Conservation (phyloP, 164 flowering plant genomes). For the Stephania japonica region DNA sequence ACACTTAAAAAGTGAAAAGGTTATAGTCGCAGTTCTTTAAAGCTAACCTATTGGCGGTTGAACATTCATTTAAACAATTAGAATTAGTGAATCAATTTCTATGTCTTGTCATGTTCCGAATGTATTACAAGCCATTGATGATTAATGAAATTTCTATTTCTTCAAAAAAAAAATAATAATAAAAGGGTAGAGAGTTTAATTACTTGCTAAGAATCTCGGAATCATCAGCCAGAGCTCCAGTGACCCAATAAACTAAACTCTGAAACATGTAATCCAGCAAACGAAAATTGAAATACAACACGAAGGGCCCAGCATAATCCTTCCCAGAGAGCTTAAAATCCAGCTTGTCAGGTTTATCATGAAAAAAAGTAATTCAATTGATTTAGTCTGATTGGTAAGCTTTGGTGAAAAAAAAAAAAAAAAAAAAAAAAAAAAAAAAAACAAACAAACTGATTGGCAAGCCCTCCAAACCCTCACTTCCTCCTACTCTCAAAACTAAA, state of each 20-base stretch:
- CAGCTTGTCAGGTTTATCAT: constrained; percentile 30
- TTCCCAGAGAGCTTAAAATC: constrained; percentile 73
- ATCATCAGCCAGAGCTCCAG: constrained; percentile 84
- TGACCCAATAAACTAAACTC: constrained; percentile 88
- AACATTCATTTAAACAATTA: too few relatives aligned
- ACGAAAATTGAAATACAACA: constrained; percentile 76
- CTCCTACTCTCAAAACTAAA: constrained; percentile 71
- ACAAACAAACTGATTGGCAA: too few relatives aligned
- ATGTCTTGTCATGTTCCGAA: too few relatives aligned
- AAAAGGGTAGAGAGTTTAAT: neutral
- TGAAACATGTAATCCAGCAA: constrained; percentile 92
- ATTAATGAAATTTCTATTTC: too few relatives aligned
- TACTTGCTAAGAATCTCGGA: constrained; percentile 95
- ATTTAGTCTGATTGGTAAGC: too few relatives aligned
- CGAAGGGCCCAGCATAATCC: constrained; percentile 72
- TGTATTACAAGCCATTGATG: too few relatives aligned
- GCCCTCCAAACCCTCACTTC: constrained; percentile 63
- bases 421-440: too few relatives aligned
- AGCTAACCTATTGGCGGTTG: too few relatives aligned
- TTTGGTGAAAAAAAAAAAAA: too few relatives aligned
- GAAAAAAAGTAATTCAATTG: constrained; percentile 47
- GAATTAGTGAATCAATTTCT: too few relatives aligned
- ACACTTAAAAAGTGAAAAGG: neutral
- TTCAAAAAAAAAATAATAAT: too few relatives aligned
- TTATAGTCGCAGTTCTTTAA: too few relatives aligned